Conservation (phyloP, 768 basidiomycete genomes). For the Polyporus arcularius region DNA sequence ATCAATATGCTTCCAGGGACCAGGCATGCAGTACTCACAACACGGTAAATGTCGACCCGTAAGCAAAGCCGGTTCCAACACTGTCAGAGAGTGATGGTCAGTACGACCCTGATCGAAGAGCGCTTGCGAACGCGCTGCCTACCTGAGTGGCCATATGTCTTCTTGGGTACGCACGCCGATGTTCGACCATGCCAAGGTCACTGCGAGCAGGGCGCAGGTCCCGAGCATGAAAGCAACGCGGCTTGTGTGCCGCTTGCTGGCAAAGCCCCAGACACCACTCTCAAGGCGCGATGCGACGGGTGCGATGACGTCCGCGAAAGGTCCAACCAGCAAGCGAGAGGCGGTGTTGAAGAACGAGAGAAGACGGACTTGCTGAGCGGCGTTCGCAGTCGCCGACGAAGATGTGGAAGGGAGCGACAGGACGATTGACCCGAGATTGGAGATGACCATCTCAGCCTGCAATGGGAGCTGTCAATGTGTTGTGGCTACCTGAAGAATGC, state of each 20-base stretch:
- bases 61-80: conserved; percentile 64
- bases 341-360: conserved; percentile 72
- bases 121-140: conserved; percentile 5
- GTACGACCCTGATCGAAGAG: neutral
- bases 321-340: conserved; percentile 67
- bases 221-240: conserved; percentile 60
- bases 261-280: conserved; percentile 36
- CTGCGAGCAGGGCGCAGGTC: conserved; percentile 48
- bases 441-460: conserved; percentile 80
- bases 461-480: neutral
- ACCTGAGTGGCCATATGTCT: conserved; percentile 75
- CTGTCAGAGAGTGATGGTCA: conserved; percentile 35
- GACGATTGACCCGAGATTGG: conserved; percentile 78
- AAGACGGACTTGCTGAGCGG: conserved; percentile 67
- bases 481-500: neutral
- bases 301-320: conserved; percentile 71
- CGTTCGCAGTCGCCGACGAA: conserved; percentile 13
- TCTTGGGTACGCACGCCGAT: conserved; percentile 48
- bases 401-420: conserved; percentile 52
- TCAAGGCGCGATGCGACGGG: conserved; percentile 53
- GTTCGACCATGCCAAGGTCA: conserved; percentile 59
- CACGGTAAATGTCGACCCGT: conserved; percentile 71
- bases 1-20: neutral
- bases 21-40: conserved; percentile 49
- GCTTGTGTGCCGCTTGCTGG: conserved; percentile 57